Base-by-base conservation (phyloP, 2,329 filamentous ascomycete species). In the Fusarium udum region DNA sequence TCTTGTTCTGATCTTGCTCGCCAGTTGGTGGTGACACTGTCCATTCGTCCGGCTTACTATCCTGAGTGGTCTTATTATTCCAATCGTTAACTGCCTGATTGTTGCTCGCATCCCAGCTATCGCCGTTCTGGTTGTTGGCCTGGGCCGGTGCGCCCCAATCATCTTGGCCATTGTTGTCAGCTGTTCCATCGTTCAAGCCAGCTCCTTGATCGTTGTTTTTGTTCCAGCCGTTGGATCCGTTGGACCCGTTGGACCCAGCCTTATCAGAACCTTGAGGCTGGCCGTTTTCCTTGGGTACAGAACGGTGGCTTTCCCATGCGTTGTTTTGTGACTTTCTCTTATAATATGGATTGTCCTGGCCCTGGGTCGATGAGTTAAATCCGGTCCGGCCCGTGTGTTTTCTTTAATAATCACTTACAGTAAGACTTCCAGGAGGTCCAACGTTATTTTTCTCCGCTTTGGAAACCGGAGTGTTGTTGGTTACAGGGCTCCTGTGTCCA, bases 381-480 rank as follows among this genome's bases (percentile, higher is more conserved):
- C 42, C 55, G n/a, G 40, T 64, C 39, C 40, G 20, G 39, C 24
- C 49, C 28, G 22, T 13, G 6, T 26, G 14, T 45, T 18, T 18
- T 39, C 31, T 20, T 24, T 36, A 24, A 40, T 49, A 34, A 61
- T 22, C 24, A 66, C 69, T 69, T 67, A 78, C 77, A 60, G 65
- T 75, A 43, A 51, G 36, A 36, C 65, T 71, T 46, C n/a, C 42
- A 24, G 61, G 39, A 6, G 80, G 80, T 2, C 72, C 77, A 39
- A 82, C 77, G 46, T 83, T 82, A 71, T 81, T 79, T 42, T 73
- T 77, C 42, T 57, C 64, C 61, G 78, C 77, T 51, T 61, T 76
- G 2, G 69, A 69, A 34, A 75, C 46, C 7, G 62, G 66, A 22
- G 55, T 46, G 43, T 52, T 71, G 13, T 53, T 60, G 34, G 62